Conservation (phyloP, 495 filamentous ascomycete genomes). For the Neurospora sp. region DNA sequence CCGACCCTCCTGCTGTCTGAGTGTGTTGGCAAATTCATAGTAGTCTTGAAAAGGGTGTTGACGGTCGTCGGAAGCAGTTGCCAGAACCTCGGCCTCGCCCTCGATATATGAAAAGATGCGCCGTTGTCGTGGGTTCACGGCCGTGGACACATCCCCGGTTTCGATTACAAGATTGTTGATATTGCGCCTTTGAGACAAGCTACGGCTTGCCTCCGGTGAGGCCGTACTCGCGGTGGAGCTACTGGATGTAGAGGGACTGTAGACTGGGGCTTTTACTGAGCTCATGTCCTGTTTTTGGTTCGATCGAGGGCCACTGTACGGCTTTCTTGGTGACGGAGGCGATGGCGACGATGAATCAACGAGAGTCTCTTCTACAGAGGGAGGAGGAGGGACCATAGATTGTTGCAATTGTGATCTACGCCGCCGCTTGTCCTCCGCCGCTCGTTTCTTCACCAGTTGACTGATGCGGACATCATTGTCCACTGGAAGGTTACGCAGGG, state of each 20-base stretch:
- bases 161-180: neutral
- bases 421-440: slow-evolving; percentile 3
- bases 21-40: neutral
- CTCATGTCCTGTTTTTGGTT: neutral
- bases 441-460: slow-evolving; percentile 11
- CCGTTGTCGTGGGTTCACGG: neutral
- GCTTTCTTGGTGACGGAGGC: neutral
- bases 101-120: neutral
- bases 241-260: neutral
- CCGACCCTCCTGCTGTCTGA: neutral
- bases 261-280: neutral
- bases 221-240: neutral
- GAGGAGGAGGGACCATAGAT: neutral
- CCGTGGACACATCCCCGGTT: neutral
- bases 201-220: neutral
- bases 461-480: slow-evolving; percentile 11
- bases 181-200: neutral
- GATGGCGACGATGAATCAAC: neutral
- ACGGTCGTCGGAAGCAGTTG: neutral
- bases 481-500: neutral
- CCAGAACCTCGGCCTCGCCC: neutral
- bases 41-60: neutral
- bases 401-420: neutral
- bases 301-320: neutral
- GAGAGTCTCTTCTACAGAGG: neutral